Evolutionary conservation across 139 green algal genomes (phyloP), one percentile per base, ranked within the genome.

Genomic region (Chlamydomonas sp.): DNA sequence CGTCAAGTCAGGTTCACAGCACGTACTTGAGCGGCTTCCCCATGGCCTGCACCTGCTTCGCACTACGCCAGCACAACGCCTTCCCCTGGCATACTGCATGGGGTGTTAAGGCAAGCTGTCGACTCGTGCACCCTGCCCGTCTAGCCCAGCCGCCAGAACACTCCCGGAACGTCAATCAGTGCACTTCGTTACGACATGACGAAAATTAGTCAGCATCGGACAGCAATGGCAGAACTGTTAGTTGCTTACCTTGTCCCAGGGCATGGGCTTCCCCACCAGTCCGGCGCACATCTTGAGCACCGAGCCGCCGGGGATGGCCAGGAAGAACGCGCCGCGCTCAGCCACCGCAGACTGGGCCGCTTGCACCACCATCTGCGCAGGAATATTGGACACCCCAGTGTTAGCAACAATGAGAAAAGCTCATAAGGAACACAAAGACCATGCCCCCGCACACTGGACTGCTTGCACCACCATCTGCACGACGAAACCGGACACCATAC

Each of bases 251-350:
- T 75, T 78, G 69, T 79, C 63, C 85, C 85, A 89, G 69, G 78
- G 75, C 63, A 89, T 81, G 67, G 49, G 8, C 60, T 3, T 10
- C 8, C 78, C 69, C 62, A 66, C 85, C 78, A 89, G 78, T 14
- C 85, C 85, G 0, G 14, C 85, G 14, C 69, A 80, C 85, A 89
- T 89, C 85, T 89, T 89, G 78, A 89, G 78, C 77, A 89, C 85
- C 16, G 61, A 77, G 78, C 85, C 85, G 6, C 85, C 85, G 2
- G 85, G 85, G 17, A 89, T 77, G 61, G 85, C 85, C 60, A 89
- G 78, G 62, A 85, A 79, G 78, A 89, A 89, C 0, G 2, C 61
- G 31, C 85, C 85, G 8, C 78, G 68, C 31, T 77, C 58, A 8
- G 78, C 61, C 49, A 89, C 71, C 15, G 85, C 85, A 10, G 68